Conservation (phyloP, 1,284 basidiomycete genomes). For the Trichosporon sp. region DNA sequence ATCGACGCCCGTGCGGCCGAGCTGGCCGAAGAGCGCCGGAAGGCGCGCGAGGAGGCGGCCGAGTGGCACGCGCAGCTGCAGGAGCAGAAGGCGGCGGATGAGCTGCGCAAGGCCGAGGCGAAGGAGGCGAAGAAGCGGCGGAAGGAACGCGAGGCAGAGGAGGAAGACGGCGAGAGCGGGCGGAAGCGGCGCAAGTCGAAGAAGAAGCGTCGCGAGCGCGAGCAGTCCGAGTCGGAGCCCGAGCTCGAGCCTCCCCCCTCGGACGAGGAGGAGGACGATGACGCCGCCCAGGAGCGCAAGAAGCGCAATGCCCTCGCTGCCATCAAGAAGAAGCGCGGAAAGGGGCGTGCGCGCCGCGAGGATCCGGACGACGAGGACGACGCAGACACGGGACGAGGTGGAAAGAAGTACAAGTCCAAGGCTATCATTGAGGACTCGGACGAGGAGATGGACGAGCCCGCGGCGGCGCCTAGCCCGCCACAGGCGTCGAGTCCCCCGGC, state of each 20-base stretch:
- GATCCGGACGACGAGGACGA: slow-evolving; percentile 46
- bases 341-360: slow-evolving; percentile 29
- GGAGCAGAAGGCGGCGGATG: slow-evolving; percentile 55
- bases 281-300: slow-evolving; percentile 26
- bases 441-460: slow-evolving; percentile 38
- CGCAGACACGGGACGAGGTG: slow-evolving; percentile 39
- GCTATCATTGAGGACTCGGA: slow-evolving; percentile 52
- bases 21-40: slow-evolving; percentile 70
- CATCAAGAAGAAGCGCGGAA: slow-evolving; percentile 35
- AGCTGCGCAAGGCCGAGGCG: slow-evolving; percentile 47
- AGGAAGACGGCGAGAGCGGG: slow-evolving; percentile 41
- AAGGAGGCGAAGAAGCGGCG: slow-evolving; percentile 48
- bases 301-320: slow-evolving; percentile 36
- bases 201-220: slow-evolving; percentile 38
- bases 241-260: slow-evolving; percentile 30
- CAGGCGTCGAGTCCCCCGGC: neutral
- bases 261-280: slow-evolving; percentile 33
- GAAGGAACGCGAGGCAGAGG: slow-evolving; percentile 47
- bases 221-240: slow-evolving; percentile 39
- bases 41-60: slow-evolving; percentile 73
- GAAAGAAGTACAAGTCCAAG: slow-evolving; percentile 54
- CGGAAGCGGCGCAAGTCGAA: slow-evolving; percentile 28
- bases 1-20: slow-evolving; percentile 67
- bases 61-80: slow-evolving; percentile 59
- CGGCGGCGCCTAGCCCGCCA: slow-evolving; percentile 3